These are phyloP conservation scores for Bruguiera hainesii DNA, from an alignment of 441 rosid species.

Conservation along the genomic window DNA sequence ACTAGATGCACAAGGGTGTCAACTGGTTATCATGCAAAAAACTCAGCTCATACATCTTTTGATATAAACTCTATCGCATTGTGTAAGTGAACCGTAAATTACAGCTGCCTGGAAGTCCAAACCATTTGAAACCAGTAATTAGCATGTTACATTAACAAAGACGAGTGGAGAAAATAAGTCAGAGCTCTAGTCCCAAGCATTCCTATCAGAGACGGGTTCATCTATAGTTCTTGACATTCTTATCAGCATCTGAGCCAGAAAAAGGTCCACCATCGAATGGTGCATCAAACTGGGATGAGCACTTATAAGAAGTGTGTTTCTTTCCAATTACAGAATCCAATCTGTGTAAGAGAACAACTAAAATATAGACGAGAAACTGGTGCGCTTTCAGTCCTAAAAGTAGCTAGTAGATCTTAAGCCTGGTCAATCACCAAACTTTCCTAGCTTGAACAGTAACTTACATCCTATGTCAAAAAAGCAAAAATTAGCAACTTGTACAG, in stretches of 20 bases:
- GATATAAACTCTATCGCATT: neutral
- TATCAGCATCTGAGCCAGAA: neutral
- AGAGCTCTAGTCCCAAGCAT: too few relatives aligned
- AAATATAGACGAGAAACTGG: neutral
- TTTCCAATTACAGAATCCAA: slow-evolving; percentile 1
- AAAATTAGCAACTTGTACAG: too few relatives aligned
- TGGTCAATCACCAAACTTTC: too few relatives aligned
- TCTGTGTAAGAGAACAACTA: neutral
- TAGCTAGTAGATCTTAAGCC: too few relatives aligned
- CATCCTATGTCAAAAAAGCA: too few relatives aligned
- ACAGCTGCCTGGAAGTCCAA: too few relatives aligned
- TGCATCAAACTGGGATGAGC: too few relatives aligned
- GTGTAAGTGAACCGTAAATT: slow-evolving; percentile 12
- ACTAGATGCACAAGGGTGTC: slow-evolving; percentile 20
- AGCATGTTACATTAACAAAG: slow-evolving; percentile 6
- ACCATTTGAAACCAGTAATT: neutral
- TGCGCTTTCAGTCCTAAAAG: neutral
- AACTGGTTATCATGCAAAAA: slow-evolving; percentile 7
- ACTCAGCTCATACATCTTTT: slow-evolving; percentile 11
- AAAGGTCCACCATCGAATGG: neutral
- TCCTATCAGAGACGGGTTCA: neutral
- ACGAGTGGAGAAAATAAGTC: neutral
- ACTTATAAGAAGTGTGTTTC: neutral
- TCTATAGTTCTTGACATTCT: neutral
- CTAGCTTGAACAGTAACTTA: too few relatives aligned